phyloP scores from a whole-genome alignment of 495 filamentous ascomycete species.

The Sporormia fimetaria region DNA sequence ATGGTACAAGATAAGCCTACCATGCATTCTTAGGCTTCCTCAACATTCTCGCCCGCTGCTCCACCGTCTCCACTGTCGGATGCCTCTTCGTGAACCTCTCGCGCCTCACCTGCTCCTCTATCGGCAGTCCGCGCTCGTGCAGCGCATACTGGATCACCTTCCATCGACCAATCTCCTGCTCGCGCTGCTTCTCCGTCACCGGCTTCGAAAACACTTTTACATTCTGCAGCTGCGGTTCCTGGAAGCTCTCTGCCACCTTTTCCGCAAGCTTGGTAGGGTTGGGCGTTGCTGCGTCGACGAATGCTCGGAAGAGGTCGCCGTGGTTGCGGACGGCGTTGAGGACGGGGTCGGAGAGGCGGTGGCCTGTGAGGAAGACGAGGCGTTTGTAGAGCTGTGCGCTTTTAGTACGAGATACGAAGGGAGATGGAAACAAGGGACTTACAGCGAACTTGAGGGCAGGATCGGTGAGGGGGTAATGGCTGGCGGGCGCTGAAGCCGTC shows the following conservation, averaged over 20 bases:
- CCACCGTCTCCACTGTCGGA: no score
- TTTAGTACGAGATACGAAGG: slow-evolving; percentile 7
- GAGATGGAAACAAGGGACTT: slow-evolving; percentile 32
- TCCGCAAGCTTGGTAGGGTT: slow-evolving; percentile 47
- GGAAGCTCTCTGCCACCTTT: slow-evolving; percentile 28
- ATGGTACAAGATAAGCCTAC: no score
- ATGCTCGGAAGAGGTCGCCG: slow-evolving; percentile 28
- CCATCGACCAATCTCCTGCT: slow-evolving; percentile 68
- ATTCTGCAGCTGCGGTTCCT: slow-evolving; percentile 45
- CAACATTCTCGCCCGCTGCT: no score
- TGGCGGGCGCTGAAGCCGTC: neutral
- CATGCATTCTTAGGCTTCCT: no score
- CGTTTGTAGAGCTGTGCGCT: slow-evolving; percentile 57
- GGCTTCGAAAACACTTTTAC: slow-evolving; percentile 51
- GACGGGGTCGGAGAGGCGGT: slow-evolving; percentile 55
- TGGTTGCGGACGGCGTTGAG: slow-evolving; percentile 45
- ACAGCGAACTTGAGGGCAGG: slow-evolving; percentile 61
- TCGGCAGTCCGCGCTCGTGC: slow-evolving; percentile 42
- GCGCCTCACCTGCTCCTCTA: no score
- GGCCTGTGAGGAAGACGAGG: slow-evolving; percentile 63
- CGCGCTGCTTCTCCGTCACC: slow-evolving; percentile 55
- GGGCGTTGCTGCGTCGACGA: slow-evolving; percentile 45
- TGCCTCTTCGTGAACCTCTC: no score
- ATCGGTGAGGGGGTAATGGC: slow-evolving; percentile 44
- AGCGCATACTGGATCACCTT: slow-evolving; percentile 73